Conservation (phyloP, 805 yeast species). For the Yamadazyma sp. region DNA sequence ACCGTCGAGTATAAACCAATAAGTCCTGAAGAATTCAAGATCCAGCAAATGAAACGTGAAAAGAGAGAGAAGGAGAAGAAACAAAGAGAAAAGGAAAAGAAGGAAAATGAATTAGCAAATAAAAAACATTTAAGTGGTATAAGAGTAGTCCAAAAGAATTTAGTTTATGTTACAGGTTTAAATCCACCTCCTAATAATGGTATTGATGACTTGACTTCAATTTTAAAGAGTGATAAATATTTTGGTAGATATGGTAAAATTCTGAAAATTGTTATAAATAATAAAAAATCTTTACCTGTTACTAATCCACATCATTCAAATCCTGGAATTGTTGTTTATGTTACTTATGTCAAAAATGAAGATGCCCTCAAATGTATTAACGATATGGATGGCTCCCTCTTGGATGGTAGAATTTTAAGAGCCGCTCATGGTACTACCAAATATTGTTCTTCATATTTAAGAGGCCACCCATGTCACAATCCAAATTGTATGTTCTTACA, state of each 20-base stretch:
- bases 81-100: conserved; percentile 85
- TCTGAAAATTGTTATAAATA: conserved; percentile 88
- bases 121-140: conserved; percentile 93
- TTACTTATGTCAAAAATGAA: conserved; percentile 87
- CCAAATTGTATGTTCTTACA: conserved; percentile 99
- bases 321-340: conserved; percentile 92
- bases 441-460: conserved; percentile 91
- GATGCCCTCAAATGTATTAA: conserved; percentile 93
- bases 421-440: conserved; percentile 99
- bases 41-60: conserved; percentile 76
- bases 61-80: conserved; percentile 79
- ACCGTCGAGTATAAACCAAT: conserved; percentile 82
- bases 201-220: conserved; percentile 72
- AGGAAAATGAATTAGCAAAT: conserved; percentile 79
- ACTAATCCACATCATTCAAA: conserved; percentile 42
- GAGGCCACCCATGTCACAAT: conserved; percentile 96
- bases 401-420: conserved; percentile 84
- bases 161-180: conserved; percentile 93
- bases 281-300: conserved; percentile 52
- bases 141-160: conserved; percentile 96
- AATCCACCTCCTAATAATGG: conserved; percentile 75
- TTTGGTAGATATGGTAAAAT: conserved; percentile 99
- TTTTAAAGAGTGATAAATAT: conserved; percentile 84
- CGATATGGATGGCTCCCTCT: conserved; percentile 87
- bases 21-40: conserved; percentile 81